These are phyloP conservation scores for Boletales sp. DNA, from an alignment of 768 basidiomycete genomes.

Conservation along the genomic window DNA sequence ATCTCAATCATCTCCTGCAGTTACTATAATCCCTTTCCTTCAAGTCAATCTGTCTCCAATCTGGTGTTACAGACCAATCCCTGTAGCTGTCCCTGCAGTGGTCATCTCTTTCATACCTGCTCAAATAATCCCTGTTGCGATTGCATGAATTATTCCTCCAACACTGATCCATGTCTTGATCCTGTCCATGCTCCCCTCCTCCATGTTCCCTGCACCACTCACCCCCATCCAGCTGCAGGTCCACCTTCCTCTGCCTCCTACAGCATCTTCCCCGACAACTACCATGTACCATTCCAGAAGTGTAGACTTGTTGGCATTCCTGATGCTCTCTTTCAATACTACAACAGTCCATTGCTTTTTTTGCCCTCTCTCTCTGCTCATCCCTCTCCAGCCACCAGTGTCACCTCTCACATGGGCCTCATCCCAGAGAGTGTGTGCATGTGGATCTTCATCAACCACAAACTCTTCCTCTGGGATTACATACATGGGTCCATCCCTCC, in stretches of 20 bases:
- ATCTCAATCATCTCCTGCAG: conserved; percentile 19
- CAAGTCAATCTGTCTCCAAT: conserved; percentile 18
- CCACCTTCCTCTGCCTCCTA: conserved; percentile 74
- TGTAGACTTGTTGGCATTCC: conserved; percentile 72
- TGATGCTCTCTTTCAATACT: conserved; percentile 73
- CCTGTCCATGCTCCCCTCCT: conserved; percentile 40
- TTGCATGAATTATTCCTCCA: conserved; percentile 24
- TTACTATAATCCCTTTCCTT: conserved; percentile 18
- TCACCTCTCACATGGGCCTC: conserved; percentile 83
- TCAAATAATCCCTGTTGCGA: conserved; percentile 14
- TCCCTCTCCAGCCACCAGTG: conserved; percentile 50
- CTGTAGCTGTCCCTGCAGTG: conserved; percentile 18
- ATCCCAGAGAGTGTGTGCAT: conserved; percentile 91
- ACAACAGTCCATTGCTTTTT: conserved; percentile 53
- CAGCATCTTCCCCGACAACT: conserved; percentile 68
- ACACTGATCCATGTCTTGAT: conserved; percentile 24
- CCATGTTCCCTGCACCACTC: not conserved
- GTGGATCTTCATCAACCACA: conserved; percentile 94
- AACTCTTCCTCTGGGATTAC: conserved; percentile 96
- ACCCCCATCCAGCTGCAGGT: conserved; percentile 45
- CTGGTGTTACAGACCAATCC: conserved; percentile 24
- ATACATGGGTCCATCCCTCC: conserved; percentile 69
- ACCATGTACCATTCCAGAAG: conserved; percentile 81
- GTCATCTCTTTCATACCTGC: conserved; percentile 19
- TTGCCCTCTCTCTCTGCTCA: conserved; percentile 6